phyloP scores from a whole-genome alignment of 495 filamentous ascomycete species.

The Elasticomyces elasticus region DNA sequence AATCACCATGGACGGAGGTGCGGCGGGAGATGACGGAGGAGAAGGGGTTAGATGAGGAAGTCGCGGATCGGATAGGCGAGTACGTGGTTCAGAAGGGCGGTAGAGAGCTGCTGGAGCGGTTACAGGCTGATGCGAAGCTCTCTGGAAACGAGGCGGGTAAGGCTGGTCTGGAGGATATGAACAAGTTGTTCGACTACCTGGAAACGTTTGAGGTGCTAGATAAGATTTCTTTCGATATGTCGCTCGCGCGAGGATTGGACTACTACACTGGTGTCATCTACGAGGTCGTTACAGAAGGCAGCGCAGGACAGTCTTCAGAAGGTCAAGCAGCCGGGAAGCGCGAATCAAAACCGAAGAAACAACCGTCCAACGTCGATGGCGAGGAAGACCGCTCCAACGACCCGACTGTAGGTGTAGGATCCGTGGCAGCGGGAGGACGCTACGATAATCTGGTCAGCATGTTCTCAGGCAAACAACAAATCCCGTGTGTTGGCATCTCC shows the following conservation, averaged over 20 bases:
- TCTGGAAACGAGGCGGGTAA: slow-evolving; percentile 60
- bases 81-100: slow-evolving; percentile 63
- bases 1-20: slow-evolving; percentile 78
- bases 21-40: slow-evolving; percentile 86
- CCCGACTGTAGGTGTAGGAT: slow-evolving; percentile 73
- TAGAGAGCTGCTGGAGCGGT: slow-evolving; percentile 55
- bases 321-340: slow-evolving; percentile 45
- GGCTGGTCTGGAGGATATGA: slow-evolving; percentile 73
- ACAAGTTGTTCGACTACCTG: slow-evolving; percentile 69
- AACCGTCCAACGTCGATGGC: slow-evolving; percentile 16
- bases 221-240: slow-evolving; percentile 70
- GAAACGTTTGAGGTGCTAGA: slow-evolving; percentile 62
- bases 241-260: slow-evolving; percentile 75
- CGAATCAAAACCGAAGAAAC: slow-evolving; percentile 38
- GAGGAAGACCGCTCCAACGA: slow-evolving; percentile 80
- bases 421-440: slow-evolving; percentile 79
- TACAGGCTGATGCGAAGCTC: slow-evolving; percentile 54
- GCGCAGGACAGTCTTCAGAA: slow-evolving; percentile 49
- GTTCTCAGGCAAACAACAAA: slow-evolving; percentile 73
- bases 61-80: slow-evolving; percentile 77
- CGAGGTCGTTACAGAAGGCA: slow-evolving; percentile 80
- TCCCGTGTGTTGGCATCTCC: slow-evolving; percentile 88
- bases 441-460: slow-evolving; percentile 92
- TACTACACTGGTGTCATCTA: slow-evolving; percentile 95
- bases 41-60: slow-evolving; percentile 63